A percentile compares a stretch with the other conserved stretches of the same genome.
phyloP scores from a whole-genome alignment of 139 green algal genomes.

The Tetraselmis chui region DNA sequence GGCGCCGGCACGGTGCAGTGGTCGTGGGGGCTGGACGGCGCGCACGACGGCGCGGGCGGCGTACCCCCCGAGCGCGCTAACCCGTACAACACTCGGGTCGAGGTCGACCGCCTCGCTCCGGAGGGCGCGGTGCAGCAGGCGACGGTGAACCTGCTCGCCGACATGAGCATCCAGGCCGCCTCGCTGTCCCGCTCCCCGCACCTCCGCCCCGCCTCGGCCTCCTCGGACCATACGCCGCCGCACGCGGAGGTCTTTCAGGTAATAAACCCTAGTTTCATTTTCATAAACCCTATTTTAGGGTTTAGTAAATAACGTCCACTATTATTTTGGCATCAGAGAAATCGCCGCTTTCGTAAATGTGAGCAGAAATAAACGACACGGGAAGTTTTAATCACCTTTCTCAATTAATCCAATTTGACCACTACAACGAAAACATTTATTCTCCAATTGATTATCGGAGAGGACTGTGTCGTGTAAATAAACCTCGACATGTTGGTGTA shows the following conservation, averaged over 20 bases:
- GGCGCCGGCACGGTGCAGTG: conserved; percentile 8
- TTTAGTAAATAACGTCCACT: too few species aligned
- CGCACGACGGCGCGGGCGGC: conserved; percentile 4
- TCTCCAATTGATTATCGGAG: too few species aligned
- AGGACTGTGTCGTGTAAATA: too few species aligned
- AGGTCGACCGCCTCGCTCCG: neutral
- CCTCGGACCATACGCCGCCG: neutral
- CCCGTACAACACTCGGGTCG: conserved; percentile 1
- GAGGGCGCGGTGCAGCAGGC: conserved; percentile 1
- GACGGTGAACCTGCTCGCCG: neutral
- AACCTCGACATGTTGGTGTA: too few species aligned
- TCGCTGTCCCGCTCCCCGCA: neutral
- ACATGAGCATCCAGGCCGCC: neutral
- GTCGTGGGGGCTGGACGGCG: neutral
- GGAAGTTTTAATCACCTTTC: too few species aligned
- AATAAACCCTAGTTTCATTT: too few species aligned
- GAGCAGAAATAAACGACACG: too few species aligned
- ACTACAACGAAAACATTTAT: too few species aligned
- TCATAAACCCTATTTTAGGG: too few species aligned
- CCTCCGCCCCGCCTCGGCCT: neutral
- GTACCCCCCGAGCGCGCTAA: conserved; percentile 7
- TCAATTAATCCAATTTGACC: too few species aligned
- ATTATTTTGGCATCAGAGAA: too few species aligned
- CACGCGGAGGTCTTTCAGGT: neutral
- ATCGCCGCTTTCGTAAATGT: too few species aligned